Base-by-base conservation (phyloP, 2,329 filamentous ascomycete species). In the Teratosphaeria nubilosa region DNA sequence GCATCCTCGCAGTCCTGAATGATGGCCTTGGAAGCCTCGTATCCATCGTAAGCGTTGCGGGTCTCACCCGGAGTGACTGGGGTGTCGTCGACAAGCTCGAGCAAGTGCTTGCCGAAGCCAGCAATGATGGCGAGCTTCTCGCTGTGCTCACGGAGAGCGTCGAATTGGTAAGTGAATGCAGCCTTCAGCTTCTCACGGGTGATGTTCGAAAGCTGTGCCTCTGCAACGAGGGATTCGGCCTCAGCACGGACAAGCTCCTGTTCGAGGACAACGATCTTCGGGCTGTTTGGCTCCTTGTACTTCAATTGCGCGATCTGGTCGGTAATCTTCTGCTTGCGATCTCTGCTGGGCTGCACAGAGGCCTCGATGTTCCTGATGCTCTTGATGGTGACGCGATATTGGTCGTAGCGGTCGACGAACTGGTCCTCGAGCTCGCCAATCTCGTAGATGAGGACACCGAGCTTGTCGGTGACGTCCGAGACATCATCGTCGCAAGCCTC, bases 181-280 rank as follows among this genome's bases (percentile, higher is more conserved):
- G 92, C 88, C 84, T 99, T 99, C 73, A 99, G 86, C 83, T 99
- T 99, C 78, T 99, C 92, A 69, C 94, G 92, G 27, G 95, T 99
- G 72, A 99, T 99, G 82, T 99, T 99, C 73, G 92, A 96, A 56
- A 99, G 83, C 78, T 99, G 94, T 7, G 94, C 94, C 76, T 99
- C 94, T 62, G 94, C 94, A 58, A 99, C 94, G 14, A 99, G 85
- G n/a, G 94, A 97, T 76, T 99, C 94, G 69, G 94, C 94, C 77
- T 99, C 94, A 66, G 94, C 94, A 68, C 94, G 91, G 67, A 99
- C 94, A 59, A 99, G 88, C 76, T 99, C 94, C 76, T 99, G 94
- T 78, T 99, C 94, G 57, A 99, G 86, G 48, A 99, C 91, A 59
- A 96, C 91, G 67, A 99, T 96, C 78, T 91, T 94, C 63, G 92